phyloP scores from a whole-genome alignment of 2,329 filamentous ascomycete genomes.

The Amylocarpus encephaloides region DNA sequence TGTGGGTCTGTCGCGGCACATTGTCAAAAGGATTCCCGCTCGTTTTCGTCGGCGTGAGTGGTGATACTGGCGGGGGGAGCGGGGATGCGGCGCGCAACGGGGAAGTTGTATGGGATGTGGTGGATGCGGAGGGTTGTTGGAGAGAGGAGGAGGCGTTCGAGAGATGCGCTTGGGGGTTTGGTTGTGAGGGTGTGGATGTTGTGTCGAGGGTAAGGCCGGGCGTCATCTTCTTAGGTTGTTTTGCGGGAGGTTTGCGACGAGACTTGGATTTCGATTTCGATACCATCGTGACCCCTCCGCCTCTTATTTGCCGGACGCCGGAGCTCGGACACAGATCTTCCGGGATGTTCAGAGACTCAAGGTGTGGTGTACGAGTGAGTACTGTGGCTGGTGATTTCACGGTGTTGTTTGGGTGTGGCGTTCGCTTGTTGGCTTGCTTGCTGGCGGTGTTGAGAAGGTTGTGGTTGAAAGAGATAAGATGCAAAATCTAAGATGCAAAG shows the following conservation, averaged over 20 bases:
- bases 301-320: no score
- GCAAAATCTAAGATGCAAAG: no score
- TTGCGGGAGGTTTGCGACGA: not conserved
- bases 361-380: no score
- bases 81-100: not conserved
- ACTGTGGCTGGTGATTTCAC: no score
- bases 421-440: no score
- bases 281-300: no score
- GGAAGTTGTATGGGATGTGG: not conserved
- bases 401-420: no score
- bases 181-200: not conserved
- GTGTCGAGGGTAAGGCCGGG: conserved; percentile 1
- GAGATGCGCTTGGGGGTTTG: not conserved
- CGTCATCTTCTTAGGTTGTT: not conserved
- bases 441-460: no score
- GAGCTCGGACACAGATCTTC: no score
- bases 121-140: not conserved
- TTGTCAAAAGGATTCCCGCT: not conserved
- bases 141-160: not conserved
- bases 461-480: no score
- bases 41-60: conserved; percentile 1
- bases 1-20: conserved; percentile 32
- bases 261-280: not conserved
- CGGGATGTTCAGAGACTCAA: no score
- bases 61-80: not conserved